Conservation (phyloP, 495 filamentous ascomycete species). For the Astrothelium macrocarpum region DNA sequence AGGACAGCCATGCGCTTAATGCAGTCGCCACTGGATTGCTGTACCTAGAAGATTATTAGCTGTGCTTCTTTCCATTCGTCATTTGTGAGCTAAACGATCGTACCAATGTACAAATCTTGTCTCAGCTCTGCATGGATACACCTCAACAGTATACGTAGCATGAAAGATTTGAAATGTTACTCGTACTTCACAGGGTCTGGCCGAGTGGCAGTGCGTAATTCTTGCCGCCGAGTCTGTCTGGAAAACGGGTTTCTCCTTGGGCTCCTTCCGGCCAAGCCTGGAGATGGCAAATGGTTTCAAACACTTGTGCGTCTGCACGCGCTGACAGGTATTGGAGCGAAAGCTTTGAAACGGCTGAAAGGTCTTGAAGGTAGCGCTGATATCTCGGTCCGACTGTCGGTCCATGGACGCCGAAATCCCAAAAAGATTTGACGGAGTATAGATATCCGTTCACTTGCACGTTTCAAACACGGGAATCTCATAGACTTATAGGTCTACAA, state of each 20-base stretch:
- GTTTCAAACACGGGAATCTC: background rate
- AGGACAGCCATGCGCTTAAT: background rate
- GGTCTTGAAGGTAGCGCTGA: constrained; percentile 10
- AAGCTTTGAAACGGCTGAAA: constrained; percentile 3
- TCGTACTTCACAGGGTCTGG: background rate
- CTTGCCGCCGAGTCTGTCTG: constrained; percentile 10
- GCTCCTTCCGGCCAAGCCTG: background rate
- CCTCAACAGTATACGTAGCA: background rate
- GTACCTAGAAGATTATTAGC: background rate
- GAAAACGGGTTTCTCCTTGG: constrained; percentile 13
- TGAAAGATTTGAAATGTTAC: background rate
- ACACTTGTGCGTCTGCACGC: constrained; percentile 8
- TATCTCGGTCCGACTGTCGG: background rate
- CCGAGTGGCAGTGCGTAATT: background rate
- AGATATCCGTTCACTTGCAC: background rate
- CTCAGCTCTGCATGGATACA: constrained; percentile 8
- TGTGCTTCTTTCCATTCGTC: background rate
- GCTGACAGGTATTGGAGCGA: background rate
- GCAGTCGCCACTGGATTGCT: background rate
- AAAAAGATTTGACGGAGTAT: background rate
- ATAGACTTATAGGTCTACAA: background rate
- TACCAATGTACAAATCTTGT: background rate
- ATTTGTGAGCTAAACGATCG: background rate
- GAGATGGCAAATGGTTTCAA: background rate
- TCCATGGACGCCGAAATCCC: background rate